Conservation (phyloP, 805 yeast species). For the Barnettozyma sp. region DNA sequence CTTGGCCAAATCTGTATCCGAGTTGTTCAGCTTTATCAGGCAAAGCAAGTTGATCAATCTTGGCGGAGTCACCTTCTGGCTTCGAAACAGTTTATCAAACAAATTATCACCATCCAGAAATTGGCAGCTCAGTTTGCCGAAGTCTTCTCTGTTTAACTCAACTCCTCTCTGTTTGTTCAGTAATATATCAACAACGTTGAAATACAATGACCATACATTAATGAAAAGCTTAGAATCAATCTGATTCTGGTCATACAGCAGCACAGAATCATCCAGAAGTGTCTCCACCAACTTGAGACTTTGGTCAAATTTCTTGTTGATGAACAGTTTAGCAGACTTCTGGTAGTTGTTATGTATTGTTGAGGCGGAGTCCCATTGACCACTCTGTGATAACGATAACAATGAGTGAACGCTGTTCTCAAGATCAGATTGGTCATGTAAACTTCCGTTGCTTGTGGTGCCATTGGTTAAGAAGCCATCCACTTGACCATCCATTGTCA, state of each 20-base stretch:
- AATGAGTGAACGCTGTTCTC: constrained; percentile 7
- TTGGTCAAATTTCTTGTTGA: constrained; percentile 22
- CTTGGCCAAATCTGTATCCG: constrained; percentile 11
- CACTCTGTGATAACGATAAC: constrained; percentile 7
- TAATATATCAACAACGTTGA: constrained; percentile 23
- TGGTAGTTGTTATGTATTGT: constrained; percentile 1
- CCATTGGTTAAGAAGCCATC: constrained; percentile 2
- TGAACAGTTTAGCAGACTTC: constrained; percentile 20
- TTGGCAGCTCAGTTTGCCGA: constrained; percentile 1
- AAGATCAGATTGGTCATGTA: background rate
- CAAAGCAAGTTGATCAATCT: constrained; percentile 18
- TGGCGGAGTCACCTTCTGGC: constrained; percentile 14
- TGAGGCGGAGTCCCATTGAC: background rate
- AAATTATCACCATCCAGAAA: constrained; percentile 12
- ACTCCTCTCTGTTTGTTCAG: constrained; percentile 11
- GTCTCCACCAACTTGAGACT: constrained; percentile 9
- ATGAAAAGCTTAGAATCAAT: constrained; percentile 14
- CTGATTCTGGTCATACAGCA: constrained; percentile 9
- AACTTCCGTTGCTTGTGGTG: background rate
- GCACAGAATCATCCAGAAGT: constrained; percentile 9
- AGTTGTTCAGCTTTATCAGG: constrained; percentile 21
- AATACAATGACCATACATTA: constrained; percentile 23
- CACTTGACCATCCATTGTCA: constrained; percentile 1
- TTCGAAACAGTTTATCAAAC: constrained; percentile 13
- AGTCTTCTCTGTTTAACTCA: constrained; percentile 5